Percentiles rank a stretch among this genome's conserved stretches.
phyloP scores from a whole-genome alignment of 768 basidiomycete species.

The Mycena haematopus region DNA sequence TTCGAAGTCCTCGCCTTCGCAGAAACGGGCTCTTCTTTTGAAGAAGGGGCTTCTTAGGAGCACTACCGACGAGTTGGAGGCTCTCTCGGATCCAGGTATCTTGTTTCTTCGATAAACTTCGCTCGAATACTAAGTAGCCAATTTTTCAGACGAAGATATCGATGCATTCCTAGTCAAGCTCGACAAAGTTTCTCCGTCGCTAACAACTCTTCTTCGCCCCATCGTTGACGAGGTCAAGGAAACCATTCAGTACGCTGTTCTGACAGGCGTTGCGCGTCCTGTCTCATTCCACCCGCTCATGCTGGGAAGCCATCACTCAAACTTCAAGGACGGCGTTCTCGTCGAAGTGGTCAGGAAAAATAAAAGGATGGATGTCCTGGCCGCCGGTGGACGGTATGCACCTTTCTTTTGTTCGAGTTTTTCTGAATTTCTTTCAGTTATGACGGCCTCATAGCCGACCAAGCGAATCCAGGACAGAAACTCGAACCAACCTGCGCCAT shows the following conservation, averaged over 20 bases:
- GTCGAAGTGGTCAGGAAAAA: conserved; percentile 75
- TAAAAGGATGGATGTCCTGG: conserved; percentile 74
- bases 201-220: conserved; percentile 55
- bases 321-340: conserved; percentile 77
- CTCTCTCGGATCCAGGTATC: conserved; percentile 65
- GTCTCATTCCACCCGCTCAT: conserved; percentile 78
- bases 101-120: background rate
- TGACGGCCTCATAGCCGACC: conserved; percentile 69
- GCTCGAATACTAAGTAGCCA: background rate
- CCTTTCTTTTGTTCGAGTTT: conserved; percentile 1
- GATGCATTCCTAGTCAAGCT: conserved; percentile 61
- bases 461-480: conserved; percentile 61
- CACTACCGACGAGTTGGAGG: conserved; percentile 77
- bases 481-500: conserved; percentile 66
- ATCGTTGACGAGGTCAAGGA: conserved; percentile 67
- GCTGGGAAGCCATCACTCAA: conserved; percentile 65
- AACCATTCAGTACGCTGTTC: conserved; percentile 62
- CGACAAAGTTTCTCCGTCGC: conserved; percentile 63
- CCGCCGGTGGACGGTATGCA: conserved; percentile 79
- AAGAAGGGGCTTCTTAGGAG: conserved; percentile 74
- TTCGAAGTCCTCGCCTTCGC: conserved; percentile 66
- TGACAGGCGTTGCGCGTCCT: conserved; percentile 67
- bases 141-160: conserved; percentile 62
- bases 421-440: conserved; percentile 53
- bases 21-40: conserved; percentile 71